These are phyloP conservation scores for Porodaedalea pini DNA, from an alignment of 1,284 basidiomycete genomes.

Conservation along the genomic window DNA sequence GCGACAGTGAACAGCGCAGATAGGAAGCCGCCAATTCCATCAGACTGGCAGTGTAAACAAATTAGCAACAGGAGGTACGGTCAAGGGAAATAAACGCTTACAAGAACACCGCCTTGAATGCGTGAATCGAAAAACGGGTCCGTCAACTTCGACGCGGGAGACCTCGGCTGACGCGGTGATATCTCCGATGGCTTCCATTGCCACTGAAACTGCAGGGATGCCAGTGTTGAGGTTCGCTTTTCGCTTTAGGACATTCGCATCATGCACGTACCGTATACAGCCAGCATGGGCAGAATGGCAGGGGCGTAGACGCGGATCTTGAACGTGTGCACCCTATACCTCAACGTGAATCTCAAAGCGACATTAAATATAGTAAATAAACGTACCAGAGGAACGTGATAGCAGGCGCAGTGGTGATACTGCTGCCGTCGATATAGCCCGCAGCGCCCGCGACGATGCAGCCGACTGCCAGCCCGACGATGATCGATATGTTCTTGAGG, in stretches of 20 bases:
- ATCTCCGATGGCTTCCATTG: conserved; percentile 86
- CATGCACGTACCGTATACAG: conserved; percentile 60
- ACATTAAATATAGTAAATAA: too few relatives aligned
- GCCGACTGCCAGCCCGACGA: conserved; percentile 71
- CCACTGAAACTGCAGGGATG: conserved; percentile 50
- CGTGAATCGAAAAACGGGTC: conserved; percentile 73
- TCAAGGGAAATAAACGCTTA: conserved; percentile 32
- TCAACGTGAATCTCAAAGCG: background rate
- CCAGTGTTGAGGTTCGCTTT: background rate
- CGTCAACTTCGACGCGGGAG: conserved; percentile 64
- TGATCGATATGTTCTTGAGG: conserved; percentile 74
- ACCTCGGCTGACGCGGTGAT: conserved; percentile 85
- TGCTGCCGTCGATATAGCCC: conserved; percentile 67
- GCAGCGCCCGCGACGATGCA: conserved; percentile 75
- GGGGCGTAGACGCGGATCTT: conserved; percentile 77
- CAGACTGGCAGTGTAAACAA: conserved; percentile 41
- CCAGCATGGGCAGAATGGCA: conserved; percentile 79
- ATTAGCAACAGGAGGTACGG: background rate
- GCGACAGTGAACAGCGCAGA: conserved; percentile 80
- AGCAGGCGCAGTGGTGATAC: conserved; percentile 61
- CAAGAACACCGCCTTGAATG: conserved; percentile 82
- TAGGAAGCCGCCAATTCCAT: conserved; percentile 71
- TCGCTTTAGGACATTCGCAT: background rate
- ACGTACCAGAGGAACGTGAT: conserved; percentile 76
- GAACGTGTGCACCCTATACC: conserved; percentile 68